These are phyloP conservation scores for Xylariaceae sp. DNA, from an alignment of 2,329 filamentous ascomycete species.

Conservation along the genomic window DNA sequence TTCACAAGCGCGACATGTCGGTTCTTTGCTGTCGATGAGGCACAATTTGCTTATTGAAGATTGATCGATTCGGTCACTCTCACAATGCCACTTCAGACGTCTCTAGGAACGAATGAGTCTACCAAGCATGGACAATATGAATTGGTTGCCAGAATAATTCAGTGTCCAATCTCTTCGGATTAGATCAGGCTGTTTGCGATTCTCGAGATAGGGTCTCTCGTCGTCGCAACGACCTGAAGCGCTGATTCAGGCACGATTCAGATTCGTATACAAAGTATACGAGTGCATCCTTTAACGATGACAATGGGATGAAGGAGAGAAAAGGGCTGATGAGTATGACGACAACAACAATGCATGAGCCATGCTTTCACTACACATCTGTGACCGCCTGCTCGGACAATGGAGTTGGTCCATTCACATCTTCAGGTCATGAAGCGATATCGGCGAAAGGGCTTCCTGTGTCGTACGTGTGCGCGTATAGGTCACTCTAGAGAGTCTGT, in stretches of 20 bases:
- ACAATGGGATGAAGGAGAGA: too few relatives aligned
- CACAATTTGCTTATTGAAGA: too few relatives aligned
- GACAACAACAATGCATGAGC: too few relatives aligned
- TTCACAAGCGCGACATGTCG: too few relatives aligned
- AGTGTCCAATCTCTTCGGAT: background rate
- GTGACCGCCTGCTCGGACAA: background rate
- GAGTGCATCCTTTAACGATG: too few relatives aligned
- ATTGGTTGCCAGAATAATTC: background rate
- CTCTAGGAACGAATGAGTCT: too few relatives aligned
- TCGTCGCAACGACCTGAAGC: background rate
- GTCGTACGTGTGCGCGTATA: background rate
- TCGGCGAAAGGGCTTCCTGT: background rate
- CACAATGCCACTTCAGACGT: too few relatives aligned
- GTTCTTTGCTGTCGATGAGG: too few relatives aligned
- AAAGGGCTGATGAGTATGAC: too few relatives aligned
- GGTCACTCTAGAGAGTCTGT: background rate
- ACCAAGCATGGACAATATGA: too few relatives aligned
- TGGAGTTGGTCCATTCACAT: background rate
- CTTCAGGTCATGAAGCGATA: background rate
- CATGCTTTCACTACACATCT: background rate
- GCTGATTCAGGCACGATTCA: background rate
- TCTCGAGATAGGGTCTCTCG: background rate
- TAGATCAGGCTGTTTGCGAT: background rate
- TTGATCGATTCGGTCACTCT: too few relatives aligned
- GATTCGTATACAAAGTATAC: too few relatives aligned